A percentile compares a stretch with the other conserved stretches of the same genome.
Evolutionary conservation across 2,329 filamentous ascomycete species (phyloP).

Genomic region (Cladobotryum mycophilum): DNA sequence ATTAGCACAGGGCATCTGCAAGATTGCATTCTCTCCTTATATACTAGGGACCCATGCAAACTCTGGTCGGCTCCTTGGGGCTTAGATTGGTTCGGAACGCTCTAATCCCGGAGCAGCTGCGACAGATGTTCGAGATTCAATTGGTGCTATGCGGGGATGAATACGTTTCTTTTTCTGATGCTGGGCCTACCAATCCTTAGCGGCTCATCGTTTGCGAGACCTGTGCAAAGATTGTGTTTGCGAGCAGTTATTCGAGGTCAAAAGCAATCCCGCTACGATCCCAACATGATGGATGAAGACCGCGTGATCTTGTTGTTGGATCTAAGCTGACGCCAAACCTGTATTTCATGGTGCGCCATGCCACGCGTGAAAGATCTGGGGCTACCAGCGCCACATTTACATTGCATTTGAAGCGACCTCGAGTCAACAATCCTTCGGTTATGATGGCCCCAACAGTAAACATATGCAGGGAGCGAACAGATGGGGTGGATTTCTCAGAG

Average conservation of each 20-base stretch:
- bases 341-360: conserved; percentile 9
- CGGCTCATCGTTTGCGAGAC: no score
- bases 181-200: no score
- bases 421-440: neutral
- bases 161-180: neutral
- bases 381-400: conserved; percentile 14
- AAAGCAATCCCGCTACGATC: no score
- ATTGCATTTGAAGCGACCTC: neutral
- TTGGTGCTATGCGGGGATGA: neutral
- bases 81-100: neutral
- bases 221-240: no score
- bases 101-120: neutral
- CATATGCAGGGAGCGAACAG: no score
- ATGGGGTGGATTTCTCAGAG: no score
- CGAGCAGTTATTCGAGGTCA: no score
- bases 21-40: no score
- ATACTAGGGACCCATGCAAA: no score
- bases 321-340: conserved; percentile 4
- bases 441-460: no score
- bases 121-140: neutral
- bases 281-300: neutral
- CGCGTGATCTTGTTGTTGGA: neutral
- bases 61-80: neutral
- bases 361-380: conserved; percentile 16
- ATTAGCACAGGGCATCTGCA: no score